phyloP scores from a whole-genome alignment of 805 yeast species.

The Nakazawaea molendinolei region DNA sequence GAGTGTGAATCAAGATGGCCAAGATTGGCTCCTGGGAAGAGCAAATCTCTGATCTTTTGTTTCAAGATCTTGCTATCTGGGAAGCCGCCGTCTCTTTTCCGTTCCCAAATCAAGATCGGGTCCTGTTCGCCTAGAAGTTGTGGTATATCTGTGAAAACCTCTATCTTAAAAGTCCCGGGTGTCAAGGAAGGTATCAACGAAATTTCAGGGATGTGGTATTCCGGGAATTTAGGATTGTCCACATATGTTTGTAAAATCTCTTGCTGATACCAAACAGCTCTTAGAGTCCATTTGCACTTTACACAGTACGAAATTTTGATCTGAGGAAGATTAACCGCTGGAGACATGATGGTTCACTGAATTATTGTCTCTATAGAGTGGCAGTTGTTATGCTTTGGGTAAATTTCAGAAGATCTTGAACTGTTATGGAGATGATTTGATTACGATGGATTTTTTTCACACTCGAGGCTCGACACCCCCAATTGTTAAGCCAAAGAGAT shows the following conservation, averaged over 20 bases:
- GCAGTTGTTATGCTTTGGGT: too few species aligned
- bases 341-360: too few species aligned
- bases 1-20: constrained; percentile 60
- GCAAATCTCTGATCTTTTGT: constrained; percentile 50
- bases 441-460: too few species aligned
- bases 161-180: constrained; percentile 56
- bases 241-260: constrained; percentile 78
- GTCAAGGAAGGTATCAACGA: constrained; percentile 37
- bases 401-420: background rate
- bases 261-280: constrained; percentile 85
- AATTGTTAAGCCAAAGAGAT: too few species aligned
- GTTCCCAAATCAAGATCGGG: constrained; percentile 48
- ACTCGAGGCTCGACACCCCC: too few species aligned
- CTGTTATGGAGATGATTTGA: too few species aligned
- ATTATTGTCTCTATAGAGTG: too few species aligned
- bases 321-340: constrained; percentile 9
- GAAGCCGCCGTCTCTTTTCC: constrained; percentile 62
- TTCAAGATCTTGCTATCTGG: constrained; percentile 83
- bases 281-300: constrained; percentile 79
- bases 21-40: constrained; percentile 47
- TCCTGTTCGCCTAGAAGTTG: constrained; percentile 19
- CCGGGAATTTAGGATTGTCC: constrained; percentile 25
- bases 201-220: constrained; percentile 44
- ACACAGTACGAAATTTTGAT: constrained; percentile 62
- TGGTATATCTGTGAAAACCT: constrained; percentile 28